These are phyloP conservation scores for Colletotrichum ledebouriae DNA, from an alignment of 2,329 filamentous ascomycete species.

Conservation along the genomic window DNA sequence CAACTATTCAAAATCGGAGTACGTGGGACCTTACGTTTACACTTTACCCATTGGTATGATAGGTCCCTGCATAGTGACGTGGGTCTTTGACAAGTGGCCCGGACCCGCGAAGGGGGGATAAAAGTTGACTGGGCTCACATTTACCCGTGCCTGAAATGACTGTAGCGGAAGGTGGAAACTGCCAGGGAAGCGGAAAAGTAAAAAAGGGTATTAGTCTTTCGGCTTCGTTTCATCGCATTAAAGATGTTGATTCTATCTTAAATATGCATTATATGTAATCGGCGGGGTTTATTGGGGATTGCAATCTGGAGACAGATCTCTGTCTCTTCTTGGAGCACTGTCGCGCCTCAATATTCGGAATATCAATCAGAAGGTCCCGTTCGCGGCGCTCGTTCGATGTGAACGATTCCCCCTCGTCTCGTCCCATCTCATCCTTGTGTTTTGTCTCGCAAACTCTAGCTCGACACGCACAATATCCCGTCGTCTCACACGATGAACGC, in stretches of 20 bases:
- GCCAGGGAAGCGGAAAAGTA: too few relatives aligned
- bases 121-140: neutral
- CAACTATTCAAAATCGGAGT: neutral
- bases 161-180: conserved; percentile 6
- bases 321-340: neutral
- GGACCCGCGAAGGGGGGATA: too few relatives aligned
- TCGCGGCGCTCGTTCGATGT: neutral
- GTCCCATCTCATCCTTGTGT: conserved; percentile 30
- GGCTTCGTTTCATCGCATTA: too few relatives aligned
- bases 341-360: too few relatives aligned
- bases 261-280: conserved; percentile 3
- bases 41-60: too few relatives aligned
- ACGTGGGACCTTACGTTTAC: too few relatives aligned
- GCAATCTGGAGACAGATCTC: conserved; percentile 19
- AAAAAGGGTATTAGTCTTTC: too few relatives aligned
- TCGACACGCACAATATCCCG: neutral
- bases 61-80: conserved; percentile 31
- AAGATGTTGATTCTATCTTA: too few relatives aligned
- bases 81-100: neutral
- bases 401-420: conserved; percentile 15
- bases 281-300: neutral
- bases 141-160: neutral
- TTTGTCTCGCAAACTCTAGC: conserved; percentile 14
- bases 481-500: conserved; percentile 25
- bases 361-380: too few relatives aligned